phyloP scores from a whole-genome alignment of 768 basidiomycete genomes.

The Trametes meyenii region DNA sequence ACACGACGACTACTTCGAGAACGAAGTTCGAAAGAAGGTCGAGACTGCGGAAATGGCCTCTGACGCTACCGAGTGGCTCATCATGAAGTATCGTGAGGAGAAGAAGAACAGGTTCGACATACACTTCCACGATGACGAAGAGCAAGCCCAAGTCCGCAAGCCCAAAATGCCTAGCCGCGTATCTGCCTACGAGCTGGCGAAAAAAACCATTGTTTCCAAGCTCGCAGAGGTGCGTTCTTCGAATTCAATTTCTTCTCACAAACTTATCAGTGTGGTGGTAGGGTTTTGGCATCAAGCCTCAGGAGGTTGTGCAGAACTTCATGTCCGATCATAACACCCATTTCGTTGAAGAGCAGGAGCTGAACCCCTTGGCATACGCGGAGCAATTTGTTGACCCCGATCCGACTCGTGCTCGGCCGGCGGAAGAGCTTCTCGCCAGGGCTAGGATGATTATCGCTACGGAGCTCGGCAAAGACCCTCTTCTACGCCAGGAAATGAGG shows the following conservation, averaged over 20 bases:
- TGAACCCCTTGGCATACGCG: slow-evolving; percentile 78
- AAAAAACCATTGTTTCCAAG: slow-evolving; percentile 74
- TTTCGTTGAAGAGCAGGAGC: slow-evolving; percentile 80
- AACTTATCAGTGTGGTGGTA: slow-evolving; percentile 34
- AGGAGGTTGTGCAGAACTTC: slow-evolving; percentile 87
- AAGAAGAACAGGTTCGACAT: slow-evolving; percentile 57
- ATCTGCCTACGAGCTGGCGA: slow-evolving; percentile 82
- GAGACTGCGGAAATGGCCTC: slow-evolving; percentile 88
- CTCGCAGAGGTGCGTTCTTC: slow-evolving; percentile 70
- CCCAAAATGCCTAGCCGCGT: slow-evolving; percentile 83
- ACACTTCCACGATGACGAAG: slow-evolving; percentile 72
- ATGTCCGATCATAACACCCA: slow-evolving; percentile 58
- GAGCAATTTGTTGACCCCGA: slow-evolving; percentile 84
- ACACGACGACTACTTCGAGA: slow-evolving; percentile 76
- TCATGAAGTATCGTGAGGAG: slow-evolving; percentile 79
- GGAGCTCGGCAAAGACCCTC: slow-evolving; percentile 91
- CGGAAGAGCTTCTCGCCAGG: slow-evolving; percentile 70
- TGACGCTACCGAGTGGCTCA: slow-evolving; percentile 90
- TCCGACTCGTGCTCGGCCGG: slow-evolving; percentile 53
- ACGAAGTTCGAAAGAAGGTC: slow-evolving; percentile 63
- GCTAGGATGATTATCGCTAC: slow-evolving; percentile 85
- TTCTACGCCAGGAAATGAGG: slow-evolving; percentile 79
- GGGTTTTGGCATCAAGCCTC: slow-evolving; percentile 84
- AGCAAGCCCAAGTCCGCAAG: slow-evolving; percentile 52
- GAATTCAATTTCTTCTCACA: background rate